phyloP scores from a whole-genome alignment of 257 asterid genomes.

The Solanum piurae region DNA sequence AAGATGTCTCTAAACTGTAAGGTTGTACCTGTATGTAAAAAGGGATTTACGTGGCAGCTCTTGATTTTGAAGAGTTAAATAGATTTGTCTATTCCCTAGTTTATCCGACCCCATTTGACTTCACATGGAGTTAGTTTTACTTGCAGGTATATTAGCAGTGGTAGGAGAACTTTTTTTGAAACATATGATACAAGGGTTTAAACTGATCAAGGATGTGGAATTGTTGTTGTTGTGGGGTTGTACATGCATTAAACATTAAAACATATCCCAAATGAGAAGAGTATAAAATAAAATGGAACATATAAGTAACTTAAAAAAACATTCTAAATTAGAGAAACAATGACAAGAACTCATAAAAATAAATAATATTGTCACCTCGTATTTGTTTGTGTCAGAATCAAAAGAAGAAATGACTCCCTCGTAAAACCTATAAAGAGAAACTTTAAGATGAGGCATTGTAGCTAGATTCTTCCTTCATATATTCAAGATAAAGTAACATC shows the following conservation, averaged over 20 bases:
- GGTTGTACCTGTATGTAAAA: background rate
- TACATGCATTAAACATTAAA: background rate
- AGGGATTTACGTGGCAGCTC: background rate
- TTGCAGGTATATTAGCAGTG: background rate
- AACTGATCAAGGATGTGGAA: background rate
- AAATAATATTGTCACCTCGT: constrained; percentile 17
- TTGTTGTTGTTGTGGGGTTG: background rate
- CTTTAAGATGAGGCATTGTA: constrained; percentile 3
- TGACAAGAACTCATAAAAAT: background rate
- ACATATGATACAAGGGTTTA: background rate
- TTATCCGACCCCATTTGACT: too few relatives aligned
- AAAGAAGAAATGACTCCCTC: constrained; percentile 32
- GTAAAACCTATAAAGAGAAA: constrained; percentile 39
- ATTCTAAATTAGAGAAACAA: background rate
- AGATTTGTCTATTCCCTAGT: background rate
- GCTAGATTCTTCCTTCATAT: background rate
- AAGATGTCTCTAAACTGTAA: background rate
- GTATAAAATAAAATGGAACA: background rate
- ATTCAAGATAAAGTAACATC: background rate
- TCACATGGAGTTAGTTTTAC: too few relatives aligned
- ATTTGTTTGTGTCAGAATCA: constrained; percentile 37
- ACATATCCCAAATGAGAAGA: background rate
- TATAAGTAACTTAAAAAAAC: background rate
- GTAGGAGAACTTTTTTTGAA: background rate
- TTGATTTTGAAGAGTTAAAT: background rate